Base-by-base conservation (phyloP, 2,329 filamentous ascomycete genomes). In the Trichoderma sp. region DNA sequence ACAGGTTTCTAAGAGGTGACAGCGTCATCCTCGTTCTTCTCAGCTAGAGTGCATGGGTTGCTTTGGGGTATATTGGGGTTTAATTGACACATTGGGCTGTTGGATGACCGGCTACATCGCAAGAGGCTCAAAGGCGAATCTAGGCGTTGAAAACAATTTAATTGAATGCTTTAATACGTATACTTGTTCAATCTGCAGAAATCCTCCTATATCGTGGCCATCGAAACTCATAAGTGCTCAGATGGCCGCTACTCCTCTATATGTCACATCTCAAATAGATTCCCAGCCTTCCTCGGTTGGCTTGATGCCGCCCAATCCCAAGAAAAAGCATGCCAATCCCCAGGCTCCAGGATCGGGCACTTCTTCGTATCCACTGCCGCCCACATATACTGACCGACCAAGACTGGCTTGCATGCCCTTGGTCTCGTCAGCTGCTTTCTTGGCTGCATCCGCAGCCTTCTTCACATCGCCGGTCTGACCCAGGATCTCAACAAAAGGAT, bases 361-460 rank as follows among this genome's bases (percentile, higher is more conserved):
- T 74, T 82, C 76, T 72, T 82, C 77, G 64, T 81, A 82, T 16
- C 80, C 80, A 65, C 77, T 80, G 4, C 91, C 71, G 37, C 80
- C 80, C 5, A 82, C 77, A 68, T 82, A 82, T 6, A 82, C 81
- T 0, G 80, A 77, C 70, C 83, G 73, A 8, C 96, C 96, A 51
- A 99, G 83, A 74, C 90, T 96, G 52, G 96, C 93, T 78, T 91
- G 89, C 94, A 99, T 97, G 28, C 91, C 91, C 83, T 94, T 97
- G 24, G 96, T 98, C 34, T 87, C 87, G 72, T 95, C 90, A 4
- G 94, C 91, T 0, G 91, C 96, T 58, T 89, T 84, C 71, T 87
- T 86, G 0, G 94, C 90, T 2, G 92, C 93, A 74, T 88, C 83
- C 0, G 93, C 93, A 8, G 96, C 94, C 76, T 89, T 84, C 72